Conservation (phyloP, 495 filamentous ascomycete species). For the Hypoxylon lenormandii region DNA sequence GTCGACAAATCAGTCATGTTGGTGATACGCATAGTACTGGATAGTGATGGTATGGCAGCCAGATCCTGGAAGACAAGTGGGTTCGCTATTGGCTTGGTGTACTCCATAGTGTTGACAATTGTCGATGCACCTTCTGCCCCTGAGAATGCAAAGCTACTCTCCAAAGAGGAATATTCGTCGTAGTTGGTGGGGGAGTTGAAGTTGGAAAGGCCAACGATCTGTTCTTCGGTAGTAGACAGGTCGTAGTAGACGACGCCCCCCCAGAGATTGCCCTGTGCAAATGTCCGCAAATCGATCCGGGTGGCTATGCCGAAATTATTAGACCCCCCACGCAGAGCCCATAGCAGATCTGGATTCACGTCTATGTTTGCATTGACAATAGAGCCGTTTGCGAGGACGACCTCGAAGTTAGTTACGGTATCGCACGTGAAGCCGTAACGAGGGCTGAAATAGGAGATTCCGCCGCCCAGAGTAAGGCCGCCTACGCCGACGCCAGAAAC, state of each 20-base stretch:
- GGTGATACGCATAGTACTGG: neutral
- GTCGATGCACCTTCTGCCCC: constrained; percentile 5
- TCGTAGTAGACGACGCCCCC: too few species aligned
- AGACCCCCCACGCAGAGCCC: neutral
- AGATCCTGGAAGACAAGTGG: constrained; percentile 6
- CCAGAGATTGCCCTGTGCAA: constrained; percentile 59
- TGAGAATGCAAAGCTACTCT: constrained; percentile 8
- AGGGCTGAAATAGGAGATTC: constrained; percentile 54
- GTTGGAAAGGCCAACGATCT: constrained; percentile 29
- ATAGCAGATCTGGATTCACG: neutral
- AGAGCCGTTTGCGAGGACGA: constrained; percentile 24
- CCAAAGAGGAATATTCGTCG: constrained; percentile 27
- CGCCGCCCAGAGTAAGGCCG: constrained; percentile 58
- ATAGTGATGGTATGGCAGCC: constrained; percentile 5
- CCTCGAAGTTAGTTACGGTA: constrained; percentile 61
- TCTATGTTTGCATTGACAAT: neutral
- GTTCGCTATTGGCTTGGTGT: constrained; percentile 25
- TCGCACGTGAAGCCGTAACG: constrained; percentile 63
- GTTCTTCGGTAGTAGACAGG: too few species aligned
- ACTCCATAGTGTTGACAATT: constrained; percentile 17
- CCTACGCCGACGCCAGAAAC: constrained; percentile 49
- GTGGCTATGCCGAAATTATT: neutral
- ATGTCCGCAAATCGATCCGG: constrained; percentile 62
- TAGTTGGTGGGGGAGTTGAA: constrained; percentile 33
- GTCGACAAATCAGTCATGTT: constrained; percentile 12